Base-by-base conservation (phyloP, 768 basidiomycete species). In the Hygrocybe punicea region DNA sequence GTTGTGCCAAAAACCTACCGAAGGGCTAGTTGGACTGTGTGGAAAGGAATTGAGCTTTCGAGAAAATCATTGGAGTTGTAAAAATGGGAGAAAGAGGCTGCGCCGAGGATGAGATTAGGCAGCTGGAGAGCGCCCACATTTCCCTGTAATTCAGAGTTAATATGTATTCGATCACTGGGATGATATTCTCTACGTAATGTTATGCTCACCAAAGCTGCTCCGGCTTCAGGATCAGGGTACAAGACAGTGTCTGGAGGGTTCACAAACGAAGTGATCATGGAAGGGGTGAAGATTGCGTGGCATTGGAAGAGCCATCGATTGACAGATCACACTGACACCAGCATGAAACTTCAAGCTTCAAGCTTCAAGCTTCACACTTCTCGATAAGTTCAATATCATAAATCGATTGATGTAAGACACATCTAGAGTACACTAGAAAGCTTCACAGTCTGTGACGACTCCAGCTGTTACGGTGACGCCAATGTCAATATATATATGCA, bases 21-120 rank as follows among this genome's bases (percentile, higher is more conserved):
- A 42, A 93, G 76, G 8, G 89, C 91, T 34, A 91, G 81, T 42
- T 90, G 77, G 24, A 90, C 80, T 34, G 86, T 82, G 34, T 86
- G 81, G 21, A 88, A 65, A 4, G 89, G 91, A 1, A 72, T 67
- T 46, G 76, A 72, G 52, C 86, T 80, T 39, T 77, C 65, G 34
- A 91, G 65, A 56, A 82, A 76, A 34, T 80, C 80, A 49, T 85
- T 81, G 14, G 73, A 65, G 62, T 89, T 91, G 64, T 93, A 92
- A 50, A 79, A 71, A 16, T 75, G 75, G 1, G 85, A 87, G 65
- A 92, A 84, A 7, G 88, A 67, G 0, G 82, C 91, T 25, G 87
- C 85, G 2, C 91, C 91, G 39, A 86, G 86, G 2, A 91, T 76
- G 35, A 93, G 73, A 14, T 71, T 70, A 9, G 82, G 76, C 19